Evolutionary conservation across 768 basidiomycete genomes (phyloP).

Genomic region (Mycena olivaceomarginata): DNA sequence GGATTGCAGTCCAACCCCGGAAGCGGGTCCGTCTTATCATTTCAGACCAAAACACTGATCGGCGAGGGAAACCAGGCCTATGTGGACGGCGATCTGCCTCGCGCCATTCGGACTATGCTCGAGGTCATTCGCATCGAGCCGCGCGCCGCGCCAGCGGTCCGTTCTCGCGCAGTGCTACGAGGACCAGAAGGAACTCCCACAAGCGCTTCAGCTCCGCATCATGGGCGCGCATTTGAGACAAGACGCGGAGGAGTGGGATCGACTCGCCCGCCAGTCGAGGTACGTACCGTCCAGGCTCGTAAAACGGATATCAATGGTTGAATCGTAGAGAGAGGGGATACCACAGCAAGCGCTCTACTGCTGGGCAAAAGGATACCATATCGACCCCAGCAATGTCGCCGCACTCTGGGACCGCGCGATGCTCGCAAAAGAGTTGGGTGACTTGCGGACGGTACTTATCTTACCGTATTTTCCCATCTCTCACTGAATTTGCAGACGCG

Average conservation of each 20-base stretch:
- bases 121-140: constrained; percentile 97
- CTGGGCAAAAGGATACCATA: constrained; percentile 86
- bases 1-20: constrained; percentile 62
- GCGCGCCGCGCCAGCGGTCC: constrained; percentile 87
- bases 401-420: constrained; percentile 94
- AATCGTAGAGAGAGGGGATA: constrained; percentile 76
- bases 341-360: constrained; percentile 94
- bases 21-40: constrained; percentile 76
- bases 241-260: constrained; percentile 92
- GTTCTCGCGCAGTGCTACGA: constrained; percentile 91
- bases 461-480: not conserved
- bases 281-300: constrained; percentile 49
- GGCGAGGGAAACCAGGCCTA: constrained; percentile 94
- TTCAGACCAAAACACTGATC: constrained; percentile 83
- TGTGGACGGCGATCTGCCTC: constrained; percentile 78
- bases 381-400: constrained; percentile 89
- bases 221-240: constrained; percentile 93
- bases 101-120: constrained; percentile 88
- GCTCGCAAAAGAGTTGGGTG: constrained; percentile 85
- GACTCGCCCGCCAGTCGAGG: constrained; percentile 86
- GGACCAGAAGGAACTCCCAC: constrained; percentile 80
- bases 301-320: not conserved
- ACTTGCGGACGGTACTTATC: constrained; percentile 76
- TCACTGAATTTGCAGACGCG: constrained; percentile 64
- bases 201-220: constrained; percentile 88